A percentile compares a stretch with the other conserved stretches of the same genome.
phyloP scores from a whole-genome alignment of 2,329 filamentous ascomycete species.

The Dendrostoma leiphaemia region DNA sequence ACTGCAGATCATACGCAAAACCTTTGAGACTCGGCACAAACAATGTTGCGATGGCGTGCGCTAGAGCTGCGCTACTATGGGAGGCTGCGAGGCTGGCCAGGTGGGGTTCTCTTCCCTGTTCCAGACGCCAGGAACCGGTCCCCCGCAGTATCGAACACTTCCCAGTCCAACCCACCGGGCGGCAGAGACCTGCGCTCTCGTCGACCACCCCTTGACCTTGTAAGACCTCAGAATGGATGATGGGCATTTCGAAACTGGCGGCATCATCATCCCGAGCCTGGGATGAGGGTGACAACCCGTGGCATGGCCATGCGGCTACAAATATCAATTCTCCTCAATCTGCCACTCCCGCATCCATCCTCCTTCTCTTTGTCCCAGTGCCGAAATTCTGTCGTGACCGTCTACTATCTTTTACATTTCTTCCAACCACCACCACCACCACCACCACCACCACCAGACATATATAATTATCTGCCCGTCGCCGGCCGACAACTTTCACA shows the following conservation, averaged over 20 bases:
- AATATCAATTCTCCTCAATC: conserved; percentile 20
- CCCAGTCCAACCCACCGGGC: neutral
- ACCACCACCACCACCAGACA: too few species aligned
- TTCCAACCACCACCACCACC: conserved; percentile 22
- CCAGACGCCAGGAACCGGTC: neutral
- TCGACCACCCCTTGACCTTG: conserved; percentile 2
- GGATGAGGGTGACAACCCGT: conserved; percentile 12
- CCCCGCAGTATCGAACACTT: too few species aligned
- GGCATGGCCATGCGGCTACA: conserved; percentile 16
- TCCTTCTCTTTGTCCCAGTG: conserved; percentile 12
- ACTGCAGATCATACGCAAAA: neutral
- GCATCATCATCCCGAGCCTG: conserved; percentile 15
- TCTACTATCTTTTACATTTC: conserved; percentile 24
- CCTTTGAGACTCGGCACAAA: neutral
- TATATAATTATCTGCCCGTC: conserved; percentile 39
- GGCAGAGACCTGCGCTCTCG: neutral
- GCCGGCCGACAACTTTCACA: conserved; percentile 46
- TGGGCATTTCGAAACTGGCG: conserved; percentile 15
- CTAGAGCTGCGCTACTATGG: neutral
- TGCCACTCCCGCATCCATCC: neutral
- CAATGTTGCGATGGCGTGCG: neutral
- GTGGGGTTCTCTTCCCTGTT: neutral
- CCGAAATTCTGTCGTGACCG: conserved; percentile 11
- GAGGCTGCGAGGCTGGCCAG: neutral
- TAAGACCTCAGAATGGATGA: conserved; percentile 1